Base-by-base conservation (phyloP, 306 rosid species). In the Castanea sativa region DNA sequence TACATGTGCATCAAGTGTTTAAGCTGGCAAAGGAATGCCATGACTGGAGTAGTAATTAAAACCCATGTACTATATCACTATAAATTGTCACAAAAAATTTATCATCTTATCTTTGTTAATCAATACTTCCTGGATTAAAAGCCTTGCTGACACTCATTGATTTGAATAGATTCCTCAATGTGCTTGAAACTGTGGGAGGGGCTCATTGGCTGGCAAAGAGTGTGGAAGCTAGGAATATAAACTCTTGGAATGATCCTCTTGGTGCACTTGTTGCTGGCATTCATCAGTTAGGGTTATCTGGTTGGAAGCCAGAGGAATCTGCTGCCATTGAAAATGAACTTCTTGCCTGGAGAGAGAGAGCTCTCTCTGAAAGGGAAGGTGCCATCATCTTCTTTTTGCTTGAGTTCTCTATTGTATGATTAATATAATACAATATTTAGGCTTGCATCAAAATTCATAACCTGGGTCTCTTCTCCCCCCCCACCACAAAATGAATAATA, bases 281-380 rank as follows among this genome's bases (percentile, higher is more conserved):
- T 81, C 88, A 89, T 86, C 98, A 95, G 88, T 70, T 95, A 78
- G 83, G 83, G 41, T 88, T 95, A 80, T 91, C 98, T 84, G 81
- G 87, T 32, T 95, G 99, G 99, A 93, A 93, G 72, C 90, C 96
- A 60, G 90, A 91, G 76, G 99, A 95, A 87, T 93, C 98, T 74
- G 85, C 75, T 80, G 97, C 99, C 80, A 90, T 90, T 82, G 92
- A 89, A 85, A 95, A 86, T 83, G 99, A 95, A 80, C 92, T 95
- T 77, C 83, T 85, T 85, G 92, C 93, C 69, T 95, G 99, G 99
- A 89, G 83, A 83, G 85, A 86, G 74, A 89, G 87, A 91, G 99
- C 93, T 76, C 88, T 93, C 67, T 85, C 91, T 29, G 91, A 95
- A 83, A 89, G 57, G 71, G 98, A 95, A 93, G 99, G 99, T 95